Base-by-base conservation (phyloP, 495 filamentous ascomycete species). In the Neurospora sp. region DNA sequence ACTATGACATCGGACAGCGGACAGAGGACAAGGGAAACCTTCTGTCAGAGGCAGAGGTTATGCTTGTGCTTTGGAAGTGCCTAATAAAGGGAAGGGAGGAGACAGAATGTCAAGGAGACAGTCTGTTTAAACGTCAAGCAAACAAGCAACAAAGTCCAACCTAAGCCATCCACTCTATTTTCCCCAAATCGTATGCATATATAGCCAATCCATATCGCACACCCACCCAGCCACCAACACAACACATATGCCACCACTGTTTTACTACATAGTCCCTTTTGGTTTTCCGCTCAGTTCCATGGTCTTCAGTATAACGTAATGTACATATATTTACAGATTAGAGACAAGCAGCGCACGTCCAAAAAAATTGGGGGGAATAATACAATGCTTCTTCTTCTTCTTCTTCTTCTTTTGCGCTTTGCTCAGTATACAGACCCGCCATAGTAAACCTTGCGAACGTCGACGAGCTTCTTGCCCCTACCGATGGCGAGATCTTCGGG, bases 401-500 rank as follows among this genome's bases (percentile, higher is more conserved):
- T 69, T 34, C 54, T 62, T 15, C 17, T 34, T 28, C 24, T 70
- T 36, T 70, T 74, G 69, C 71, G 70, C 74, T 74, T 28, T 21
- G 21, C n/a, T 78, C 81, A 84, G 43, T 85, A 87, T 77, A 89
- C 85, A 80, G 87, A 87, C 13, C 94, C 94, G 21, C 92, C 93
- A 84, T 98, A 98, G 84, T 99, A 99, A 78, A 98, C 96, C 86
- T 94, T 98, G 78, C 96, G 86, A 69, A 94, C 91, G 86, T 99
- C 96, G 21, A 98, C 94, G 76, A 99, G 82, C 87, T 99, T 99
- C 87, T 90, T 94, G 62, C 96, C 95, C 70, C 93, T 83, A 48
- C 91, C 95, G 39, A 90, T 84, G 62, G 96, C 96, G 79, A 99
- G 87, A 77, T 94, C 90, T 79, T 98, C 93, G 11, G 96, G 96